phyloP scores from a whole-genome alignment of 2,329 filamentous ascomycete species.

The Apiospora hydei region DNA sequence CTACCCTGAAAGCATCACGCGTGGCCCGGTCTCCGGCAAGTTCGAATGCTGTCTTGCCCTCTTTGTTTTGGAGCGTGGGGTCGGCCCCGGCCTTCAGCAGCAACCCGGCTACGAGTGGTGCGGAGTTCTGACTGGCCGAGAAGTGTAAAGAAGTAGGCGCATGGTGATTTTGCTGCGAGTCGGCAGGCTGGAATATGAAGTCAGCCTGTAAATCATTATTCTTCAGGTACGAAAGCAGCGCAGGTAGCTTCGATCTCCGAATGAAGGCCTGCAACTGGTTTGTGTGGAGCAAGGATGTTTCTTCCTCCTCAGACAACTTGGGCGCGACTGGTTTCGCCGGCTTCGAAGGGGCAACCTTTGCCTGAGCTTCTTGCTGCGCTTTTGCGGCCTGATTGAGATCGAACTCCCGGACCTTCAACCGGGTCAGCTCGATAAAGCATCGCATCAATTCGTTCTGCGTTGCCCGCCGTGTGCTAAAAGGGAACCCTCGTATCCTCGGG shows the following conservation, averaged over 20 bases:
- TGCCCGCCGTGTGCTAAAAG: slow-evolving; percentile 89
- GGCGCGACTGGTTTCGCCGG: slow-evolving; percentile 59
- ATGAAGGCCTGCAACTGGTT: slow-evolving; percentile 88
- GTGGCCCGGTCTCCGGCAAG: slow-evolving; percentile 85
- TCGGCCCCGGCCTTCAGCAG: slow-evolving; percentile 78
- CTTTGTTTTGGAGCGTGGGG: slow-evolving; percentile 72
- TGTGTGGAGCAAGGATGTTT: slow-evolving; percentile 82
- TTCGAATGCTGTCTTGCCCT: slow-evolving; percentile 88
- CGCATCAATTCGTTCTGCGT: slow-evolving; percentile 96
- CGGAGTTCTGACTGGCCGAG: slow-evolving; percentile 80
- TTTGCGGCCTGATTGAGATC: slow-evolving; percentile 67
- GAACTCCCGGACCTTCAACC: slow-evolving; percentile 84
- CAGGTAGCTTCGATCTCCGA: slow-evolving; percentile 87
- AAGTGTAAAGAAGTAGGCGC: slow-evolving; percentile 86
- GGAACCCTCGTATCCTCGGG: slow-evolving; percentile 82
- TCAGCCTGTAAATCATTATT: slow-evolving; percentile 74
- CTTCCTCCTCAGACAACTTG: slow-evolving; percentile 82
- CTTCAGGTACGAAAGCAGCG: slow-evolving; percentile 82
- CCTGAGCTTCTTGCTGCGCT: slow-evolving; percentile 48
- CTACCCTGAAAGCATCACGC: slow-evolving; percentile 89
- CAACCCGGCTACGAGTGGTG: slow-evolving; percentile 79
- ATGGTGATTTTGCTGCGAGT: slow-evolving; percentile 74
- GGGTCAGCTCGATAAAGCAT: slow-evolving; percentile 90
- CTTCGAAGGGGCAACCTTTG: slow-evolving; percentile 53
- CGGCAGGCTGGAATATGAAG: slow-evolving; percentile 77